Base-by-base conservation (phyloP, 2,329 filamentous ascomycete species). In the Colletotrichum sp. region DNA sequence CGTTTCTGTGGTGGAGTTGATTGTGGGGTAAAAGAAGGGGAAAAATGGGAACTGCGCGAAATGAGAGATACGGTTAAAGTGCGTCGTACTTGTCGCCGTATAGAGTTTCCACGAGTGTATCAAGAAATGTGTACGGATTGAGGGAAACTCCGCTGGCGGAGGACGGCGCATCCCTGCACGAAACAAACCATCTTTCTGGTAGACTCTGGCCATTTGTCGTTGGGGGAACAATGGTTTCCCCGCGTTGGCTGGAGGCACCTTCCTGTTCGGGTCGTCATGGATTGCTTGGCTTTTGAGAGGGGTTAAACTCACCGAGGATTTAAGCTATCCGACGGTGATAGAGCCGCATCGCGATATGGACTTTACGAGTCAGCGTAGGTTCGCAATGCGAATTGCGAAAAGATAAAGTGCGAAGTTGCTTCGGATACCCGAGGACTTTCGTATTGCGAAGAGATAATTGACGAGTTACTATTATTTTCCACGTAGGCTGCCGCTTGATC, bases 401-500 rank as follows among this genome's bases (percentile, higher is more conserved):
- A 49, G 10, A 49, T 7, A 21, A 21, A 13, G n/a, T 49, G 44
- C 10, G 6, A 49, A 8, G 6, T 3, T 52, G n/a, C 6, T 21
- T 7, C 6, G 6, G 44, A 13, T 21, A 8, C 0, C 0, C 44
- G 18, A 49, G 2, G 5, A 3, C 39, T 12, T 12, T 49, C 9
- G 39, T 49, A 49, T 4, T 12, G 5, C 18, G 18, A n/a, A 49
- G 18, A n/a, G 1, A n/a, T 4, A 0, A 12, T 2, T 0, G 39
- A n/a, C n/a, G 9, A n/a, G 12, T 4, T 0, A 6, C 3, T 44
- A 2, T n/a, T 0, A n/a, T 6, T 4, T 44, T n/a, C n/a, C n/a
- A n/a, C n/a, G n/a, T n/a, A n/a, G n/a, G 9, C 2, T 49, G 18
- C 1, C 9, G 5, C 18, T n/a, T n/a, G 18, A 44, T 3, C 0